phyloP scores from a whole-genome alignment of 1,284 basidiomycete species.

The Porogramme epimiltina region DNA sequence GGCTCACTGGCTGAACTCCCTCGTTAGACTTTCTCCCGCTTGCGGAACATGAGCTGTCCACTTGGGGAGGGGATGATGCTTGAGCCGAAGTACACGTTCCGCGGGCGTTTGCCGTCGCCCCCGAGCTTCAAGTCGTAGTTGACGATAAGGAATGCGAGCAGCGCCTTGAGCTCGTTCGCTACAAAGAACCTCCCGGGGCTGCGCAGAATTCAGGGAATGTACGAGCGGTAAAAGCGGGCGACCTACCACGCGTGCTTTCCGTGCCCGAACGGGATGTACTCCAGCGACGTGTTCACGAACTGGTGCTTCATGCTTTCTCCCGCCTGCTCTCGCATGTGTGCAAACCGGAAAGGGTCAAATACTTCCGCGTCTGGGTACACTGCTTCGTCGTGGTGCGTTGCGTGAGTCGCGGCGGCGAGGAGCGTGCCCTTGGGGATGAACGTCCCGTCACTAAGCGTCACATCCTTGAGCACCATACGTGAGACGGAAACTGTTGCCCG shows the following conservation, averaged over 20 bases:
- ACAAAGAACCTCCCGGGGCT: slow-evolving; percentile 49
- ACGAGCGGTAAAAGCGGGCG: not conserved
- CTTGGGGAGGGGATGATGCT: not conserved
- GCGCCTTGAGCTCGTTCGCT: slow-evolving; percentile 43
- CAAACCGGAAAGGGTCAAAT: slow-evolving; percentile 51
- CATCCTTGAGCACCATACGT: slow-evolving; percentile 33
- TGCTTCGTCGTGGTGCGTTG: slow-evolving; percentile 42
- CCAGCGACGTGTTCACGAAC: slow-evolving; percentile 33
- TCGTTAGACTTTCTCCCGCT: not conserved
- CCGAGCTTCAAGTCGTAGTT: slow-evolving; percentile 38
- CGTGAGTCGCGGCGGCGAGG: slow-evolving; percentile 39
- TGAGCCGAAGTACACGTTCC: not conserved
- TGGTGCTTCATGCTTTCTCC: slow-evolving; percentile 22
- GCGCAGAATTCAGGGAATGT: not conserved
- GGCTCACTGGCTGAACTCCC: too few species aligned
- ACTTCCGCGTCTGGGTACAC: slow-evolving; percentile 38
- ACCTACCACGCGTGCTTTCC: slow-evolving; percentile 24
- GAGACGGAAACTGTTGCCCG: slow-evolving; percentile 18
- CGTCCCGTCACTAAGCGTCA: slow-evolving; percentile 43
- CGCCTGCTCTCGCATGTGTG: slow-evolving; percentile 34
- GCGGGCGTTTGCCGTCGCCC: slow-evolving; percentile 1
- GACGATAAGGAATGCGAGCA: slow-evolving; percentile 43
- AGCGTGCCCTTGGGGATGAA: slow-evolving; percentile 44
- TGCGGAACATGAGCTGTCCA: slow-evolving; percentile 7
- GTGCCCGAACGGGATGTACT: slow-evolving; percentile 25